Evolutionary conservation across 2,329 filamentous ascomycete species (phyloP), one percentile per base, ranked within the genome.

Genomic region (Paracamarosporium sp.): DNA sequence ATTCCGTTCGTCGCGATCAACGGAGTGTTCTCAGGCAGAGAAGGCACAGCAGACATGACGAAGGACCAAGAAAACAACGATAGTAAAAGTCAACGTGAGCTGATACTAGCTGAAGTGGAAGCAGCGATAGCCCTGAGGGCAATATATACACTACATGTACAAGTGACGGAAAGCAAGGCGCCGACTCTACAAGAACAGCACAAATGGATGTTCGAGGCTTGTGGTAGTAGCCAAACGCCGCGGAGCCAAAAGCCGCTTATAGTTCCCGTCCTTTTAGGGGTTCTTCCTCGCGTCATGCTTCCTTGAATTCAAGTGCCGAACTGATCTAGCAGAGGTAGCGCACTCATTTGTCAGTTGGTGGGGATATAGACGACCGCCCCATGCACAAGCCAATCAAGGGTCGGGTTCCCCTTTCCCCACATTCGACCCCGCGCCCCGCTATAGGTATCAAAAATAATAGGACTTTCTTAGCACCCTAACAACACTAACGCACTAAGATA

Each of bases 11-110:
- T 31, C 20, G 59, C 43, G 12, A 59, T 50, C 4, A 55, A 45
- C 12, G 61, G 64, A 17, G 58, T 63, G 20, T 68, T 64, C 47
- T 59, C 56, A 2, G 71, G 72, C 8, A 74, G 54, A 25, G 68
- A 67, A 5, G 71, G 71, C 36, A 74, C 51, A 27, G 69, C 71
- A 17, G 71, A 72, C 72, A 75, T 75, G 11, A 43, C 45, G n/a
- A 22, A 40, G 17, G n/a, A 28, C n/a, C 36, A 53, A 17, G 45
- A 20, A 35, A 38, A 30, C 13, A n/a, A 41, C 33, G 38, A 17
- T n/a, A 24, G n/a, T 20, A 44, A 25, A 47, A 35, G 43, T 7
- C 5, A 9, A 35, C 9, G 12, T 22, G 22, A 27, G 13, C n/a
- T 35, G 13, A 22, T 33, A 48, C 12, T 33, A 7, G 41, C 22